Base-by-base conservation (phyloP, 2,329 filamentous ascomycete species). In the Annulohypoxylon truncatum region DNA sequence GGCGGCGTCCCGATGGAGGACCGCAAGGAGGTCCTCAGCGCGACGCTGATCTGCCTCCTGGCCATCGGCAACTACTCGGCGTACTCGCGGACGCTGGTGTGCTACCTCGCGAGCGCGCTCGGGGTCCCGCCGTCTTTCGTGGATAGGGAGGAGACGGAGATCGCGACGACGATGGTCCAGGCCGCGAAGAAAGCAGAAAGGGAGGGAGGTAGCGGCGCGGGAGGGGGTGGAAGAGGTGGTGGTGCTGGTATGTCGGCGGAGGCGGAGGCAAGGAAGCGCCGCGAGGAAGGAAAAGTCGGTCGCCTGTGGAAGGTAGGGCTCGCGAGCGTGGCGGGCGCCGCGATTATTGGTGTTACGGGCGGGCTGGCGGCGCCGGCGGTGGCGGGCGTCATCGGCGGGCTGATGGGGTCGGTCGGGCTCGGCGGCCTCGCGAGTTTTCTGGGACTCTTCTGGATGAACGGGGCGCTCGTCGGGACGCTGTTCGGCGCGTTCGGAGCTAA, bases 261-360 rank as follows among this genome's bases (percentile, higher is more conserved):
- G 66, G 87, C 90, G 1, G 93, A 96, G 76, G 89, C 89, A 0
- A 87, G 91, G 74, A 92, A 91, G 76, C 88, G 90, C 57, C 86
- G 86, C 12, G 89, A 94, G 68, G 86, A 92, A 64, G 92, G 91
- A 58, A 88, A 92, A 71, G 80, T 85, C 7, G 84, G 87, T 18
- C 84, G 94, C 7, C 91, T 91, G 77, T 97, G 93, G 92, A 97
- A 97, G 77, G 93, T 97, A 18, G 93, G 94, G 0, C 83, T 97
- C 24, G 95, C 94, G 0, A 92, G 92, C 7, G 93, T 96, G 0
- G 94, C 93, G 0, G 95, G 95, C 9, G 95, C 95, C 1, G 92
- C 92, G 0, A 82, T 97, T 1, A 94, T 97, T n/a, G 94, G 94
- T 4, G 87, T 97, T 2, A 97, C 94, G 0, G 94, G 94, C 15